Percentiles rank a stretch among this genome's conserved stretches.
Evolutionary conservation across 1,284 basidiomycete genomes (phyloP).

Genomic region (Amylostereum areolatum): DNA sequence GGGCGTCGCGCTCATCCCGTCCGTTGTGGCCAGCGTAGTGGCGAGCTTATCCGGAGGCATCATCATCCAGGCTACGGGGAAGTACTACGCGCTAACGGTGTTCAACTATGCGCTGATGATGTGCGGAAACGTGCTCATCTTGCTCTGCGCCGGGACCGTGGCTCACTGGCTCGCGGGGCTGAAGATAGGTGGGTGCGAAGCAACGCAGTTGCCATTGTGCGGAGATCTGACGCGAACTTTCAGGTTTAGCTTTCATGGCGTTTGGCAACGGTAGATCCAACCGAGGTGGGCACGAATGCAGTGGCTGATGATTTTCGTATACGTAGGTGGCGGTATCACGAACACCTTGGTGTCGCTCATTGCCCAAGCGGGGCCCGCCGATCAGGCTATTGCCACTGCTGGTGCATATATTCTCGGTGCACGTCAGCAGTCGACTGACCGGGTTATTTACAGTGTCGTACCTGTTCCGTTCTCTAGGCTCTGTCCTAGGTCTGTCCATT

Average conservation of each 20-base stretch:
- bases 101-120: slow-evolving; percentile 32
- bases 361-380: slow-evolving; percentile 51
- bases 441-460: slow-evolving; percentile 41
- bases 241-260: slow-evolving; percentile 36
- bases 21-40: slow-evolving; percentile 36
- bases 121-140: slow-evolving; percentile 31
- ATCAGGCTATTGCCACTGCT: slow-evolving; percentile 61
- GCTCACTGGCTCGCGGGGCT: slow-evolving; percentile 31
- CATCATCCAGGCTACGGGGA: slow-evolving; percentile 52
- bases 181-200: slow-evolving; percentile 37
- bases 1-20: slow-evolving; percentile 44
- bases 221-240: not conserved
- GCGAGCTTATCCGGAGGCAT: slow-evolving; percentile 49
- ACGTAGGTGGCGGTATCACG: slow-evolving; percentile 42
- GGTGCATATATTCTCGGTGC: slow-evolving; percentile 27
- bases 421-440: not conserved
- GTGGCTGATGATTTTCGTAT: too few species aligned
- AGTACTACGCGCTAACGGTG: slow-evolving; percentile 48
- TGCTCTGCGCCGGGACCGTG: slow-evolving; percentile 33
- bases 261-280: slow-evolving; percentile 38
- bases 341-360: slow-evolving; percentile 55
- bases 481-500: slow-evolving; percentile 44
- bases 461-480: slow-evolving; percentile 51
- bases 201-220: too few species aligned
- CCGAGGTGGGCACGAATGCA: too few species aligned